Conservation (phyloP, 2,329 filamentous ascomycete species). For the Cladosporium sp. region DNA sequence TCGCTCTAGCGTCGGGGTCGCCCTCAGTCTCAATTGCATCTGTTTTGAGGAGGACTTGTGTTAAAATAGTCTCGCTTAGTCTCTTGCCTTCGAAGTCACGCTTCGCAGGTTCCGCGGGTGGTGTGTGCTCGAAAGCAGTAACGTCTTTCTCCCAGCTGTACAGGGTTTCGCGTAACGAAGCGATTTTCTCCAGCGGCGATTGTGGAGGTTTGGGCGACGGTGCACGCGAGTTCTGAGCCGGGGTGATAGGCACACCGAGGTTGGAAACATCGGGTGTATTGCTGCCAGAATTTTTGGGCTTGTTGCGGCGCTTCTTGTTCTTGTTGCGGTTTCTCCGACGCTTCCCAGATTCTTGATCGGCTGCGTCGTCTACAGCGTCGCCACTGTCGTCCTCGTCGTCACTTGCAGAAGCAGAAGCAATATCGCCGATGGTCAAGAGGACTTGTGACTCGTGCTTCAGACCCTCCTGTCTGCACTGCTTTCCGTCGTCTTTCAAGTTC, state of each 20-base stretch:
- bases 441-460: constrained; percentile 58
- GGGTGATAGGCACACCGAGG: constrained; percentile 33
- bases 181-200: constrained; percentile 59
- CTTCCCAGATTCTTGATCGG: constrained; percentile 34
- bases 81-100: constrained; percentile 69
- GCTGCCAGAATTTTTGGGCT: constrained; percentile 35
- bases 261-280: constrained; percentile 33
- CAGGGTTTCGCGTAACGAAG: constrained; percentile 63
- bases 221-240: constrained; percentile 27
- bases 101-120: constrained; percentile 64
- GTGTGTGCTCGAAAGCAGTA: constrained; percentile 55
- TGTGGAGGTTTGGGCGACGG: constrained; percentile 38
- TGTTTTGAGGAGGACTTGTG: constrained; percentile 70
- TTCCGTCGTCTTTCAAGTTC: constrained; percentile 61
- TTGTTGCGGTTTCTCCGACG: constrained; percentile 37
- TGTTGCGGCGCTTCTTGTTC: constrained; percentile 42
- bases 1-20: constrained; percentile 59
- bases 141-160: constrained; percentile 62
- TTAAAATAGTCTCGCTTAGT: constrained; percentile 70
- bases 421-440: constrained; percentile 54
- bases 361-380: constrained; percentile 23
- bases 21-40: constrained; percentile 73
- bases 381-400: constrained; percentile 40
- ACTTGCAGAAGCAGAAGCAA: constrained; percentile 37
- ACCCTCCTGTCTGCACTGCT: constrained; percentile 55